These are phyloP conservation scores for Globisporangium cederbergense DNA, from an alignment of 352 stramenopile genomes.

Conservation along the genomic window DNA sequence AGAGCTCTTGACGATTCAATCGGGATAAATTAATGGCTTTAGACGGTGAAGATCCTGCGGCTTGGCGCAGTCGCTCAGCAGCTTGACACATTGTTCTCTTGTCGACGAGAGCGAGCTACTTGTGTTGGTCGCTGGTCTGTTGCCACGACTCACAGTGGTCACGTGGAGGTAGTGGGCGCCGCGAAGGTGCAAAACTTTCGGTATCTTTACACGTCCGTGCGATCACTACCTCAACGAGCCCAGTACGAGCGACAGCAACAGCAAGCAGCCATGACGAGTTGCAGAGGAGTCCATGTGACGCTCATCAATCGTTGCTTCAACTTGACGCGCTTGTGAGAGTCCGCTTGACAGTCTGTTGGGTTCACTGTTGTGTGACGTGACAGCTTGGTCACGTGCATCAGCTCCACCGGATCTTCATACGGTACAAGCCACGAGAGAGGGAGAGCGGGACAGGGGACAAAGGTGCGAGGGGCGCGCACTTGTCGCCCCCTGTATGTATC, in stretches of 20 bases:
- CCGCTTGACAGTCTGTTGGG: neutral
- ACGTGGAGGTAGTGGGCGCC: conserved; percentile 17
- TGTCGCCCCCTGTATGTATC: neutral
- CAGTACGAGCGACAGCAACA: neutral
- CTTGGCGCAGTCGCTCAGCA: neutral
- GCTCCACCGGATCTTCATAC: neutral
- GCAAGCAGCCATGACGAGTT: neutral
- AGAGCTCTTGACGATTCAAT: neutral
- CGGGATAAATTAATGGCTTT: neutral
- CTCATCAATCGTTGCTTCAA: neutral
- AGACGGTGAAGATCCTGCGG: neutral
- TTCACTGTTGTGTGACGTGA: neutral
- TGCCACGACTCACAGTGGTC: conserved; percentile 9
- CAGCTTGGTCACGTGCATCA: neutral
- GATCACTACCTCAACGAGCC: conserved; percentile 11
- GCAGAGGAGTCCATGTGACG: neutral
- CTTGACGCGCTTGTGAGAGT: neutral
- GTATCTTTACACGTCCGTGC: conserved; percentile 12
- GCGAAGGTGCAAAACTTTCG: conserved; percentile 8
- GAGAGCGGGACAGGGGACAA: neutral
- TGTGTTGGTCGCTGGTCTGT: neutral
- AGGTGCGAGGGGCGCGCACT: neutral
- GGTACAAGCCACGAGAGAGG: neutral
- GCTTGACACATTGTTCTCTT: neutral
- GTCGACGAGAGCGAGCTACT: neutral